Conservation (phyloP, 768 basidiomycete genomes). For the Termitomyces bulborhizus region DNA sequence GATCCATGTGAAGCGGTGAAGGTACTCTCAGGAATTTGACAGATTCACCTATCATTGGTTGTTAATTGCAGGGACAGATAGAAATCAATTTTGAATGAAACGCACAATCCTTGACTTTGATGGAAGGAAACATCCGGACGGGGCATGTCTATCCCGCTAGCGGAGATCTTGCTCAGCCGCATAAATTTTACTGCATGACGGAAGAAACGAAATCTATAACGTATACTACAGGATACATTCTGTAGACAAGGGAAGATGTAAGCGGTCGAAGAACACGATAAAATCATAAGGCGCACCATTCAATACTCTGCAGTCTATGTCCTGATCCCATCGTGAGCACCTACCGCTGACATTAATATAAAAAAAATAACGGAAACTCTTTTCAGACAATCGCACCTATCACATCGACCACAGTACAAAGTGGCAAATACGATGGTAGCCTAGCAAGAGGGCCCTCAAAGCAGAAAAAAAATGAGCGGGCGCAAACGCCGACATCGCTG, state of each 20-base stretch:
- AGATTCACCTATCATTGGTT: neutral
- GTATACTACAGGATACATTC: neutral
- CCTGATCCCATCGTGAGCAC: neutral
- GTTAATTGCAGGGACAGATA: neutral
- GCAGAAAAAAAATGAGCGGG: neutral
- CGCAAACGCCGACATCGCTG: neutral
- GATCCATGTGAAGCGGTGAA: neutral
- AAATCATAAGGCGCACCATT: neutral
- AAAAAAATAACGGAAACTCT: neutral
- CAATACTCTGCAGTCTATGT: neutral
- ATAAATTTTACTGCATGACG: neutral
- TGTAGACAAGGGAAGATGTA: neutral
- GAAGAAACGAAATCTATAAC: slow-evolving; percentile 1
- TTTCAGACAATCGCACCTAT: neutral
- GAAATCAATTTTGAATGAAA: neutral
- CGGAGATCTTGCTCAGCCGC: neutral
- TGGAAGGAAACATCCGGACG: neutral
- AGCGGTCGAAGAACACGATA: neutral
- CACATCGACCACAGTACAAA: neutral
- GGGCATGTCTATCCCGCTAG: neutral
- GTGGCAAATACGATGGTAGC: neutral
- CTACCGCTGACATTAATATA: neutral
- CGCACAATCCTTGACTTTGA: neutral
- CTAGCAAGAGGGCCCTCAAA: neutral
- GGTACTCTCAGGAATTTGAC: neutral